phyloP scores from a whole-genome alignment of 1,284 basidiomycete genomes.

The Leccinum subrobustum region DNA sequence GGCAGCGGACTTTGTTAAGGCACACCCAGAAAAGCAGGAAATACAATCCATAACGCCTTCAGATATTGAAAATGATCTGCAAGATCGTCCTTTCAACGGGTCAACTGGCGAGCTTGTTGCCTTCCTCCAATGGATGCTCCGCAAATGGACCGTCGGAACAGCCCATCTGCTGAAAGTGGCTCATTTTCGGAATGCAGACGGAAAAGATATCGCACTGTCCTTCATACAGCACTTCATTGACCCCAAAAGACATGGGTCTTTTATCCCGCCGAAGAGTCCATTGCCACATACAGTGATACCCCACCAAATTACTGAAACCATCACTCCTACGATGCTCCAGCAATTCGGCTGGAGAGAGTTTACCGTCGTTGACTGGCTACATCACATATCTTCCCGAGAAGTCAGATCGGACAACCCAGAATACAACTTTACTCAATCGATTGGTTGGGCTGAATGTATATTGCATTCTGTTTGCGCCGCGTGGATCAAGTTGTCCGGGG shows the following conservation, averaged over 20 bases:
- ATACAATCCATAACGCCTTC: constrained; percentile 74
- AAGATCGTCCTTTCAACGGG: constrained; percentile 58
- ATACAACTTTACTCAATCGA: constrained; percentile 64
- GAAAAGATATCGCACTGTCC: constrained; percentile 44
- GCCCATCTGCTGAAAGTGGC: constrained; percentile 58
- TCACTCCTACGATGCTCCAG: constrained; percentile 51
- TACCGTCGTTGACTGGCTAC: constrained; percentile 71
- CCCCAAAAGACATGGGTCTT: background rate
- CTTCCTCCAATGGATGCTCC: constrained; percentile 76
- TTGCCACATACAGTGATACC: constrained; percentile 78
- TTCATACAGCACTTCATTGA: constrained; percentile 74
- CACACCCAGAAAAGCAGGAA: constrained; percentile 59
- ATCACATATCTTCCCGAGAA: constrained; percentile 55
- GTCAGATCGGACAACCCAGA: constrained; percentile 42
- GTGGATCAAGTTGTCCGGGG: constrained; percentile 56
- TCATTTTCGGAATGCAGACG: constrained; percentile 45
- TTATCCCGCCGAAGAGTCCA: constrained; percentile 58
- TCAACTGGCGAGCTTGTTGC: constrained; percentile 71
- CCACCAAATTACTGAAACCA: constrained; percentile 57
- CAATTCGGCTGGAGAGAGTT: constrained; percentile 83
- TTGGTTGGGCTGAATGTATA: constrained; percentile 79
- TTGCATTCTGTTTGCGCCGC: constrained; percentile 65
- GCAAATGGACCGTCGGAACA: constrained; percentile 39
- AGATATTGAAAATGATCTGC: constrained; percentile 81
- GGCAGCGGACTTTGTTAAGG: constrained; percentile 60